A percentile compares a stretch with the other conserved stretches of the same genome.
phyloP scores from a whole-genome alignment of 352 stramenopile species.

The Plasmopara halstedii region DNA sequence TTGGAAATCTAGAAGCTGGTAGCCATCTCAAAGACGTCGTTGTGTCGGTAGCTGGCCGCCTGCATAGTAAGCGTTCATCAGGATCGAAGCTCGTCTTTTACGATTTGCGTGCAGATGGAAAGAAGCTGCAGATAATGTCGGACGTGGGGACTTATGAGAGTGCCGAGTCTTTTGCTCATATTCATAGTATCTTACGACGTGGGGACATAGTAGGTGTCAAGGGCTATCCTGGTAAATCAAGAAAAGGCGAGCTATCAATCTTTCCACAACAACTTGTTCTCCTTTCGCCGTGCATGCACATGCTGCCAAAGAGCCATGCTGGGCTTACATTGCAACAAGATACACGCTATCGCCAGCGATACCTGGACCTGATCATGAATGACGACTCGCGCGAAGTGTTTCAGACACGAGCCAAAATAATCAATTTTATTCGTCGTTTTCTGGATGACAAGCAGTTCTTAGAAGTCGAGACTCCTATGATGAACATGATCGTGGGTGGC shows the following conservation, averaged over 20 bases:
- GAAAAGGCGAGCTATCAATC: conserved; percentile 97
- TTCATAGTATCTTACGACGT: conserved; percentile 88
- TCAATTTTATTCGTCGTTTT: conserved; percentile 89
- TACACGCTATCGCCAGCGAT: conserved; percentile 87
- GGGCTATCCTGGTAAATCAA: conserved; percentile 94
- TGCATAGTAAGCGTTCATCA: conserved; percentile 93
- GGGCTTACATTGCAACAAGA: conserved; percentile 65
- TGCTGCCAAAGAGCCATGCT: conserved; percentile 71
- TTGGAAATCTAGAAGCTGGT: conserved; percentile 68
- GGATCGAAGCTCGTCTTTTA: conserved; percentile 98
- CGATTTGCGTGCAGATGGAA: conserved; percentile 91
- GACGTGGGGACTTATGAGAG: conserved; percentile 62
- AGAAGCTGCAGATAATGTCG: conserved; percentile 97
- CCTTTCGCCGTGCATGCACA: conserved; percentile 81
- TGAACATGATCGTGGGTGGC: conserved; percentile 93
- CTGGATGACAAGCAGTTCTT: conserved; percentile 94
- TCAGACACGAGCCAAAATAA: conserved; percentile 90
- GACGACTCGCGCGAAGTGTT: conserved; percentile 91
- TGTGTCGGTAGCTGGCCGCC: conserved; percentile 91
- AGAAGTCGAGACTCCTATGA: conserved; percentile 98
- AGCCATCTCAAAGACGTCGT: conserved; percentile 66
- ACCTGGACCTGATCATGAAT: conserved; percentile 97
- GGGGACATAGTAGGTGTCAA: conserved; percentile 96
- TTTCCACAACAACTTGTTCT: conserved; percentile 85
- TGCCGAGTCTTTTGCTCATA: conserved; percentile 52